These are phyloP conservation scores for Mercurialis annua DNA, from an alignment of 345 rosid species.

Conservation along the genomic window DNA sequence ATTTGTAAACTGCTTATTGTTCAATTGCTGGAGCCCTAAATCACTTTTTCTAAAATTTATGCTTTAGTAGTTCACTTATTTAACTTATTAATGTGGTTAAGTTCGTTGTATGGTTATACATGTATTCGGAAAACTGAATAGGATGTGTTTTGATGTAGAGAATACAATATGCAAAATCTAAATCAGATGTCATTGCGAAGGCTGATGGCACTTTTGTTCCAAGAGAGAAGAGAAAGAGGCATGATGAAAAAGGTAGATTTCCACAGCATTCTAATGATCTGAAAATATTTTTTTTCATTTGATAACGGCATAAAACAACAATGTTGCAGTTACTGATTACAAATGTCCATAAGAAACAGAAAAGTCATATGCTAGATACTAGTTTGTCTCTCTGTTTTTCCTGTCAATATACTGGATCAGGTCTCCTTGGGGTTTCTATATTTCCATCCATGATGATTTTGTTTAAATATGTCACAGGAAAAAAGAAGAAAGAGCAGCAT, in stretches of 20 bases:
- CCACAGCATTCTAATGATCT: not conserved
- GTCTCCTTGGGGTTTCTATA: not conserved
- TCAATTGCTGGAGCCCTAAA: too few species aligned
- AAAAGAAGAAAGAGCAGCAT: conserved; percentile 84
- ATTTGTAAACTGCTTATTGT: too few species aligned
- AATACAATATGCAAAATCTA: conserved; percentile 88
- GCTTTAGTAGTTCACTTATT: not conserved
- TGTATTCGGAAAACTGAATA: too few species aligned
- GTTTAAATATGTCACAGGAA: conserved; percentile 43
- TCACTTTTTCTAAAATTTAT: too few species aligned
- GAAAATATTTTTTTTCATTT: not conserved
- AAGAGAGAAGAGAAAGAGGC: conserved; percentile 89
- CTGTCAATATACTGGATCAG: conserved; percentile 4
- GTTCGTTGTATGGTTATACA: too few species aligned
- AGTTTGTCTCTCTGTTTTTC: not conserved
- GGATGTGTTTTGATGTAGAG: conserved; percentile 48
- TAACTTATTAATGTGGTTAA: not conserved
- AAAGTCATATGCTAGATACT: not conserved
- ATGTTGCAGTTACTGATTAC: not conserved
- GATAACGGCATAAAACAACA: not conserved
- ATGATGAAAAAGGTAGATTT: conserved; percentile 82
- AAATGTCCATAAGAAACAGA: not conserved
- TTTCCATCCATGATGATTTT: not conserved
- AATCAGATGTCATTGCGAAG: conserved; percentile 88
- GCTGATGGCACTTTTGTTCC: conserved; percentile 99